Conservation (phyloP, 495 filamentous ascomycete species). For the Trichocladium antarcticum region DNA sequence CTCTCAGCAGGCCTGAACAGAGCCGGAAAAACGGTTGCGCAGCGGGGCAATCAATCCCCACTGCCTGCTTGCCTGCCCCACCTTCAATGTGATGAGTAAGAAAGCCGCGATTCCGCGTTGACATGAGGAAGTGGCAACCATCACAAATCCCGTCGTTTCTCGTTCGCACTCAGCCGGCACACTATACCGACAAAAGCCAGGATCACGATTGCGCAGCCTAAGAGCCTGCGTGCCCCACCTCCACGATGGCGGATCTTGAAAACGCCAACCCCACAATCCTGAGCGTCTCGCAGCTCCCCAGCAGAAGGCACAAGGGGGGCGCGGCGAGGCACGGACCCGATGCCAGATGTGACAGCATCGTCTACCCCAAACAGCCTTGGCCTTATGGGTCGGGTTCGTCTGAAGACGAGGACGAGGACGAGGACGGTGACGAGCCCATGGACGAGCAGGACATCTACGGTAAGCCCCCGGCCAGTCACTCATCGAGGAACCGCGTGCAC, state of each 20-base stretch:
- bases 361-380: conserved; percentile 26
- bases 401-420: conserved; percentile 29
- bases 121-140: background rate
- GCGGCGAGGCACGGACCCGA: conserved; percentile 21
- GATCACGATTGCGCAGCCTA: too few species aligned
- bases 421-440: conserved; percentile 58
- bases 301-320: conserved; percentile 37
- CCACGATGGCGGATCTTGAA: conserved; percentile 36
- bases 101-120: too few species aligned
- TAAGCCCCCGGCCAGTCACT: conserved; percentile 33
- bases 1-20: too few species aligned
- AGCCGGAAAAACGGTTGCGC: too few species aligned
- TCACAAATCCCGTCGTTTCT: background rate
- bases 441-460: conserved; percentile 96
- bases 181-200: too few species aligned
- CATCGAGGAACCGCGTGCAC: background rate
- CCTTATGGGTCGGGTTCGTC: conserved; percentile 21
- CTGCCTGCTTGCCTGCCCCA: too few species aligned
- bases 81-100: too few species aligned
- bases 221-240: background rate
- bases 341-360: conserved; percentile 27
- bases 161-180: too few species aligned
- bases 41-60: too few species aligned
- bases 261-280: conserved; percentile 95
- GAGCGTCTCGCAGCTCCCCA: conserved; percentile 82